Evolutionary conservation across 441 rosid species (phyloP), one percentile per base, ranked within the genome.

Genomic region (Eruca vesicaria): DNA sequence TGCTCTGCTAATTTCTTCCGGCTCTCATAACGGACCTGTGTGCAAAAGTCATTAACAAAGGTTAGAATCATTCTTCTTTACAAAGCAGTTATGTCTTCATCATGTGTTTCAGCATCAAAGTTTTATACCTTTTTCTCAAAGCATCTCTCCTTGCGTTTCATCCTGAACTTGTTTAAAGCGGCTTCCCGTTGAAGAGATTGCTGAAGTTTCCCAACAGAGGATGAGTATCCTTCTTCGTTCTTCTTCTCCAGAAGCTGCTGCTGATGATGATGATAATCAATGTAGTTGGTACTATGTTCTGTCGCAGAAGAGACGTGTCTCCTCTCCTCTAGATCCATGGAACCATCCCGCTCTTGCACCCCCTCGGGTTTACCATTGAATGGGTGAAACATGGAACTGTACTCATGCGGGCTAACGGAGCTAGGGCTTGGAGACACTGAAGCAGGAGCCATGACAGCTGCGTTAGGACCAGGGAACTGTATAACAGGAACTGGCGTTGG

Each of bases 121-220:
- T 58, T 74, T 33, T 7, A 19, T 85, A 91, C 97, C 98, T 88
- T 91, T 84, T 93, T 93, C 75, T 91, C 98, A 50, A 73, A 94
- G 82, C 98, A 91, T 69, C 97, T 86, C 48, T 91, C 98, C 75
- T 94, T 94, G n/a, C 97, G 94, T 86, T 94, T 94, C 88, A 90
- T 41, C 16, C 97, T 90, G 73, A 94, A 94, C 82, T 92, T 92
- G 50, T 35, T 87, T 15, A 94, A 80, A 75, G 98, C 98, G 0
- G 89, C 97, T 86, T 94, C 94, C 65, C 98, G 87, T 82, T 86
- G 89, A 9, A 77, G 78, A 35, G 92, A 85, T 10, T 84, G 84
- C 38, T 79, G 84, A 0, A 81, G 62, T 78, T 77, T 85, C 69
- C 81, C 84, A 3, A 68, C 72, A 6, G 81, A 81, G 10, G 78